A percentile compares a stretch with the other conserved stretches of the same genome.
phyloP scores from a whole-genome alignment of 2,329 filamentous ascomycete genomes.

The Sclerotinia sclerotiorum region DNA sequence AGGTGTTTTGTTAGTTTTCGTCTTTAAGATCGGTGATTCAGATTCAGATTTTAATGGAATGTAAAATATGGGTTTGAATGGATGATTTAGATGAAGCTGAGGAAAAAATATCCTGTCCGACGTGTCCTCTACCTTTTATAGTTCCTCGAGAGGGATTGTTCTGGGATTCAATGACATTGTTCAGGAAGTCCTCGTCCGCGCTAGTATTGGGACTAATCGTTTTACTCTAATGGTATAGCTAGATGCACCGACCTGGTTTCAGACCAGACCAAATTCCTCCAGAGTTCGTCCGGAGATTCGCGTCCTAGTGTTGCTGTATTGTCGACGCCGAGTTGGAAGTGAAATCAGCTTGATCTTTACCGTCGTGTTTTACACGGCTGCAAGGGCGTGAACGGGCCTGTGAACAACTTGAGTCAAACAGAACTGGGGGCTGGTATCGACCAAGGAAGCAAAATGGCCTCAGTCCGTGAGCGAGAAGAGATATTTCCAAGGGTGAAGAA shows the following conservation, averaged over 20 bases:
- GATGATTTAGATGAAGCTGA: neutral
- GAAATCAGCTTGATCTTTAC: neutral
- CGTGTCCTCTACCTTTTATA: neutral
- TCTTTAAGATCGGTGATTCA: too few species aligned
- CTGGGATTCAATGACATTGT: constrained; percentile 1
- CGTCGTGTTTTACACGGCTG: neutral
- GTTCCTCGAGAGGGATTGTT: neutral
- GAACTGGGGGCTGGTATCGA: neutral
- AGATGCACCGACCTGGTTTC: neutral
- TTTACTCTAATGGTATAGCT: neutral
- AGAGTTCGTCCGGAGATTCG: neutral
- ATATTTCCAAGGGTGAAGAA: neutral
- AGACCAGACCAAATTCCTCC: neutral
- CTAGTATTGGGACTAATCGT: neutral
- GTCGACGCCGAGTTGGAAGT: neutral
- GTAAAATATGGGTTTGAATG: neutral
- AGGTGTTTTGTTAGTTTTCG: fast-evolving
- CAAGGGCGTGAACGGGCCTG: too few species aligned
- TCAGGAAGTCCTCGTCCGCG: neutral
- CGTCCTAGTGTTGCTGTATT: neutral
- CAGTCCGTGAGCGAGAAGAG: neutral
- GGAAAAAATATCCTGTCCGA: neutral
- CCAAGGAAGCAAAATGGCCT: neutral
- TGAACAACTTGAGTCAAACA: neutral
- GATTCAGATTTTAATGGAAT: neutral